phyloP scores from a whole-genome alignment of 164 flowering plant species.

The Stephania cephalantha region DNA sequence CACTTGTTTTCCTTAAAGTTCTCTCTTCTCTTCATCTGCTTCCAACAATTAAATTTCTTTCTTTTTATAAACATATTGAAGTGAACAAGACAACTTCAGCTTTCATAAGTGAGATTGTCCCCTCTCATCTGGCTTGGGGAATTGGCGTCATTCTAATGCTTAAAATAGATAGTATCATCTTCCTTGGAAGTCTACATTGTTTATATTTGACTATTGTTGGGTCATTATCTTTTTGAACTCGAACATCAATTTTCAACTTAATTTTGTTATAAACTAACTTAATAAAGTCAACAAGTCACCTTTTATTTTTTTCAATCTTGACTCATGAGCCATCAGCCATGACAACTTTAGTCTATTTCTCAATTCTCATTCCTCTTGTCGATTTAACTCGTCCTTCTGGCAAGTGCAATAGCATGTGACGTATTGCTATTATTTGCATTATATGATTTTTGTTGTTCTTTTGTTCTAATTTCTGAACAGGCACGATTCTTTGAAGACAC shows the following conservation, averaged over 20 bases:
- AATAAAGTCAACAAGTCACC: neutral
- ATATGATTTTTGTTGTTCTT: neutral
- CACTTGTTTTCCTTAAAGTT: neutral
- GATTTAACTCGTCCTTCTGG: neutral
- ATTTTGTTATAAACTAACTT: neutral
- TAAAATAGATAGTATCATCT: neutral
- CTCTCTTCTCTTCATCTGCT: neutral
- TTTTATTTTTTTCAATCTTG: neutral
- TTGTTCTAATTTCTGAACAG: slow-evolving; percentile 24
- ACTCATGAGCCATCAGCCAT: neutral
- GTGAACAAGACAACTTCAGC: neutral
- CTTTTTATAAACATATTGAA: neutral
- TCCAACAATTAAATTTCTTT: neutral
- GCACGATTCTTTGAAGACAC: slow-evolving; percentile 53
- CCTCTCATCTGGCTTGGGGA: neutral
- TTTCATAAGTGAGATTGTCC: neutral
- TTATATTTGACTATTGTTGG: no score
- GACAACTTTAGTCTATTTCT: neutral
- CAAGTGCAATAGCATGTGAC: neutral
- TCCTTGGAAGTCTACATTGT: neutral
- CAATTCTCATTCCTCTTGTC: neutral
- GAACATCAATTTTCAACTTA: neutral
- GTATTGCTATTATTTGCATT: neutral
- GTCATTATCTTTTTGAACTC: no score
- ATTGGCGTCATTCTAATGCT: neutral